Evolutionary conservation across 1,284 basidiomycete species (phyloP).

Genomic region (Bjerkandera adusta): DNA sequence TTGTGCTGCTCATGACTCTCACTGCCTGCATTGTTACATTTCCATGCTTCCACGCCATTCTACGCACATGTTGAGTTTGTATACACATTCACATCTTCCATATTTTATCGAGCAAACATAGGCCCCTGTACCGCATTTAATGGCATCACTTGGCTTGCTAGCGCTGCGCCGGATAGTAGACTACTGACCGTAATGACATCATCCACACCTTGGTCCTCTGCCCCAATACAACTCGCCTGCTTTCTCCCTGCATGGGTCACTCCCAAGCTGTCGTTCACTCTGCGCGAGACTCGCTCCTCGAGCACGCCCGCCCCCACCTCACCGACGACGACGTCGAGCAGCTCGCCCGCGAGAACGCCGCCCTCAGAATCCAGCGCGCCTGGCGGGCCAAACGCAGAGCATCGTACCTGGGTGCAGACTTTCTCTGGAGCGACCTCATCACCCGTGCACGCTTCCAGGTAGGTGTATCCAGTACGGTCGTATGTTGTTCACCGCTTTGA

Average conservation of each 20-base stretch:
- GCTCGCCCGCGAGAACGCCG: conserved; percentile 22
- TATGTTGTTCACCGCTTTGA: not conserved
- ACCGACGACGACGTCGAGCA: conserved; percentile 18
- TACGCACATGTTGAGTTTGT: conserved; percentile 14
- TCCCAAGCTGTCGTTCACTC: not conserved
- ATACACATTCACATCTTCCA: conserved; percentile 20
- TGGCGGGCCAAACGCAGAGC: conserved; percentile 28
- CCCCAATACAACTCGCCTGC: not conserved
- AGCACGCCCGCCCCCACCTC: conserved; percentile 9
- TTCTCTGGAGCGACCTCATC: conserved; percentile 44
- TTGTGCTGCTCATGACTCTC: conserved; percentile 1
- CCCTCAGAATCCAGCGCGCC: conserved; percentile 29
- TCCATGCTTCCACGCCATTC: conserved; percentile 12
- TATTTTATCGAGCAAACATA: conserved; percentile 21
- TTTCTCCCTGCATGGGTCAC: not conserved
- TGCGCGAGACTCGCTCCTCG: conserved; percentile 3
- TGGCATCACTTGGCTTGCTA: conserved; percentile 7
- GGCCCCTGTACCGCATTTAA: conserved; percentile 24
- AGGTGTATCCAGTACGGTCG: conserved; percentile 13
- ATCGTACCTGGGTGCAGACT: conserved; percentile 33
- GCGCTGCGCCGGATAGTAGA: not conserved
- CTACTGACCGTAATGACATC: conserved; percentile 3
- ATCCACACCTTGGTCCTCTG: not conserved
- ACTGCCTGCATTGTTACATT: conserved; percentile 4
- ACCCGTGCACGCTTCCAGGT: conserved; percentile 41